Conservation (phyloP, 805 yeast genomes). For the Kodamaea jinghongensis region DNA sequence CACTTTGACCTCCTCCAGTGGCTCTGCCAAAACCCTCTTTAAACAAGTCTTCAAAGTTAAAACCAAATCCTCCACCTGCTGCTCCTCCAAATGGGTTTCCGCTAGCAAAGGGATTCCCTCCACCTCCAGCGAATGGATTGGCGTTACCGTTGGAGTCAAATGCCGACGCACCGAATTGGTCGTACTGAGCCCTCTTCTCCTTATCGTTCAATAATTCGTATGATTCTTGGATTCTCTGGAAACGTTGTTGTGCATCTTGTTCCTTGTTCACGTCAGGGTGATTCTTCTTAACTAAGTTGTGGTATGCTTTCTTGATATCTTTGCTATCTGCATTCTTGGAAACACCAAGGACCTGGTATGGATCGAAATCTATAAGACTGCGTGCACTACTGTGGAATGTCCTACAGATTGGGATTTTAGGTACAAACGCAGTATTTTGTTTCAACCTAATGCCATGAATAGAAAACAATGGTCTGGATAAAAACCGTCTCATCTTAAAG, state of each 20-base stretch:
- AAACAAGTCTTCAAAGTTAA: conserved; percentile 45
- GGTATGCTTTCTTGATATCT: conserved; percentile 94
- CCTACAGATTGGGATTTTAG: neutral
- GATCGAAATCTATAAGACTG: conserved; percentile 52
- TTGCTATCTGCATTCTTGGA: conserved; percentile 63
- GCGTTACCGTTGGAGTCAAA: conserved; percentile 60
- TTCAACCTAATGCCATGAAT: neutral
- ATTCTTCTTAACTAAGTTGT: conserved; percentile 85
- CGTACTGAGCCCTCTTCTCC: conserved; percentile 82
- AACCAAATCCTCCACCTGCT: conserved; percentile 49
- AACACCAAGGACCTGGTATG: conserved; percentile 82
- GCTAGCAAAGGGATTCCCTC: conserved; percentile 49
- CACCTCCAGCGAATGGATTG: conserved; percentile 46
- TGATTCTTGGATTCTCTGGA: conserved; percentile 91
- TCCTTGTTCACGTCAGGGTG: conserved; percentile 98
- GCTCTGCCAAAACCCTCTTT: conserved; percentile 49
- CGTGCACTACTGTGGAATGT: conserved; percentile 1
- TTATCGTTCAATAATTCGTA: conserved; percentile 89
- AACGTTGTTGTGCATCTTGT: conserved; percentile 78
- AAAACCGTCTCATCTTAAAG: neutral
- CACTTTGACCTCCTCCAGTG: conserved; percentile 34
- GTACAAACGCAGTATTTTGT: neutral
- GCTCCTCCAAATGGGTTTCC: conserved; percentile 30
- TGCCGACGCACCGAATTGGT: conserved; percentile 87
- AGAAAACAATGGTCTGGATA: conserved; percentile 1